Percentiles rank a stretch among this genome's conserved stretches.
Conservation (phyloP, 768 basidiomycete species). For the Russula vinacea region DNA sequence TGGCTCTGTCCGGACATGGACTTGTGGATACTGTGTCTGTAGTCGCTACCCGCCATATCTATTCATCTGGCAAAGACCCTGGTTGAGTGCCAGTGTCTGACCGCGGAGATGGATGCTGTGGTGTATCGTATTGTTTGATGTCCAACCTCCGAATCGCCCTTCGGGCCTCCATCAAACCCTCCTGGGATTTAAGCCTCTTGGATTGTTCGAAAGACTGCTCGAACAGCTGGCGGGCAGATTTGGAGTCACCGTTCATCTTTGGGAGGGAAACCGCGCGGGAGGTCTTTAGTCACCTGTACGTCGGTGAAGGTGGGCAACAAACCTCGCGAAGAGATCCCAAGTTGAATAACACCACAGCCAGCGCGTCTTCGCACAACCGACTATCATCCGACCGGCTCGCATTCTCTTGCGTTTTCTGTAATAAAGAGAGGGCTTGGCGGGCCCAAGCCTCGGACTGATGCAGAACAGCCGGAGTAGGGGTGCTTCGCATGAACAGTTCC, state of each 20-base stretch:
- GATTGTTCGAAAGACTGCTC: constrained; percentile 26
- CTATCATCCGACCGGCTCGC: constrained; percentile 14
- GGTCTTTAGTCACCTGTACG: neutral
- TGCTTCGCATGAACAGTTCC: constrained; percentile 40
- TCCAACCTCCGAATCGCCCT: constrained; percentile 26
- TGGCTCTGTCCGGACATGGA: neutral
- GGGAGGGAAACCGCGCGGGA: neutral
- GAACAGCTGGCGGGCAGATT: constrained; percentile 23
- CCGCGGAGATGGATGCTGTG: neutral
- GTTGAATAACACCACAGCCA: constrained; percentile 29
- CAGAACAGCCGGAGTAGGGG: constrained; percentile 39
- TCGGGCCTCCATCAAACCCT: constrained; percentile 25
- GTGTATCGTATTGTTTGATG: constrained; percentile 6
- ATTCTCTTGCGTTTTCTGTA: constrained; percentile 34
- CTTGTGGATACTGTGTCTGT: constrained; percentile 11
- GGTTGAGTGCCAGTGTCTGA: constrained; percentile 5
- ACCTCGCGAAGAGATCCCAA: constrained; percentile 29
- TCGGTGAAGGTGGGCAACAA: neutral
- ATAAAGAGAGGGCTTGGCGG: constrained; percentile 44
- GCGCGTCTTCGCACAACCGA: constrained; percentile 23
- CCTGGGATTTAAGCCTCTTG: constrained; percentile 22
- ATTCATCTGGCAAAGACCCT: constrained; percentile 22
- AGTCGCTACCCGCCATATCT: constrained; percentile 22
- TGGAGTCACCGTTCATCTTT: constrained; percentile 25
- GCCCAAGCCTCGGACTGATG: constrained; percentile 61